Conservation (phyloP, 768 basidiomycete species). For the Pholiota molesta region DNA sequence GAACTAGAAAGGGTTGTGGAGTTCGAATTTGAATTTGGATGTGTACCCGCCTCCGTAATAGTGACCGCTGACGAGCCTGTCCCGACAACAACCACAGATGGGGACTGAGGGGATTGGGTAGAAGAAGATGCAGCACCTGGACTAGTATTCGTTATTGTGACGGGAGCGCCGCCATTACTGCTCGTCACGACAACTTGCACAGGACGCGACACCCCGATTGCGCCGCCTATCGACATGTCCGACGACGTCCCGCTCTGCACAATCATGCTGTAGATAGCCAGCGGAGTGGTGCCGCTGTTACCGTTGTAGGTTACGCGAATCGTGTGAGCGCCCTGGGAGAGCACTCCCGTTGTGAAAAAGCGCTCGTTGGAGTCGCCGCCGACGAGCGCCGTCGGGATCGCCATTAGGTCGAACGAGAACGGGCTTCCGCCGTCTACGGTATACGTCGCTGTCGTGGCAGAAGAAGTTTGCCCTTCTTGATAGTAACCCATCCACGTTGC, state of each 20-base stretch:
- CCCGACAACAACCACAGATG: too few species aligned
- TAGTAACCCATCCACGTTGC: constrained; percentile 1
- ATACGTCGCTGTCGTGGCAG: constrained; percentile 8
- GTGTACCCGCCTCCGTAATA: not conserved
- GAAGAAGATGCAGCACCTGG: too few species aligned
- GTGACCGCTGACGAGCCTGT: too few species aligned
- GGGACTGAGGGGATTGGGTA: too few species aligned
- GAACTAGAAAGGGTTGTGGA: not conserved
- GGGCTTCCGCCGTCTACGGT: constrained; percentile 3
- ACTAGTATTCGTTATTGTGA: too few species aligned
- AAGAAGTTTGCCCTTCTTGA: not conserved
- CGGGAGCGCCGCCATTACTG: too few species aligned
- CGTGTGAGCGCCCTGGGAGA: not conserved
- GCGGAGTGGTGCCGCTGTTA: constrained; percentile 3
- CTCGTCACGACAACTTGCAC: not conserved
- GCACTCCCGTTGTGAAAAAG: constrained; percentile 1
- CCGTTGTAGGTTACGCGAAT: constrained; percentile 3
- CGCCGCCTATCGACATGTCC: not conserved
- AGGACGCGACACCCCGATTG: not conserved
- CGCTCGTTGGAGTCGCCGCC: constrained; percentile 5
- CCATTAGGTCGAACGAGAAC: constrained; percentile 1
- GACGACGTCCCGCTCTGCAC: not conserved
- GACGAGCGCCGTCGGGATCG: not conserved
- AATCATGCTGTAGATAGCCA: constrained; percentile 2
- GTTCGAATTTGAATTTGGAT: not conserved